Evolutionary conservation across 345 rosid genomes (phyloP).

Genomic region (Noccaea bulbosa): DNA sequence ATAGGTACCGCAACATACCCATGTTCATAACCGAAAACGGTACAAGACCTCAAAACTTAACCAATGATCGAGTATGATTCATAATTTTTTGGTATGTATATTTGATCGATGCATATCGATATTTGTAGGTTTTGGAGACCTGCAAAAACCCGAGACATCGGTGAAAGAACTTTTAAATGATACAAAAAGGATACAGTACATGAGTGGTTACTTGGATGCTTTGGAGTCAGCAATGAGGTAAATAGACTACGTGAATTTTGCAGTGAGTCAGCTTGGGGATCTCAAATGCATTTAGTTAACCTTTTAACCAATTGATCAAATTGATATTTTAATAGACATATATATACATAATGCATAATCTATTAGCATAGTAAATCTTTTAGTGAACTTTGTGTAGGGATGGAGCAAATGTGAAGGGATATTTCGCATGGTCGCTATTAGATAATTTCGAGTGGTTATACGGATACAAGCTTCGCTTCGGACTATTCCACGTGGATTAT

Average conservation of each 20-base stretch:
- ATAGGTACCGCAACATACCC: slow-evolving; percentile 57
- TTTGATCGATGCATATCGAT: not conserved
- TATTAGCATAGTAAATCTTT: not conserved
- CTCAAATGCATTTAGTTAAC: not conserved
- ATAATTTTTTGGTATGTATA: slow-evolving; percentile 6
- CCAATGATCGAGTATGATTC: not conserved
- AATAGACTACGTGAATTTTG: not conserved
- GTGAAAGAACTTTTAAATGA: slow-evolving; percentile 48
- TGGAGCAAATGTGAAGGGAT: slow-evolving; percentile 80
- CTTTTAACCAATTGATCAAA: too few relatives aligned
- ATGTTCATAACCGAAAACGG: slow-evolving; percentile 74
- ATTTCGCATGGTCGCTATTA: slow-evolving; percentile 75
- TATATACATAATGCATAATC: not conserved
- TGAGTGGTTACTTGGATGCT: slow-evolving; percentile 55
- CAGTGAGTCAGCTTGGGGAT: not conserved
- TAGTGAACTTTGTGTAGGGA: slow-evolving; percentile 42
- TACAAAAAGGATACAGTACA: slow-evolving; percentile 57
- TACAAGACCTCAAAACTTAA: slow-evolving; percentile 41
- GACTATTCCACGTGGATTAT: slow-evolving; percentile 63
- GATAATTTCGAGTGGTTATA: slow-evolving; percentile 77
- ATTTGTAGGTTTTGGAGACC: slow-evolving; percentile 54
- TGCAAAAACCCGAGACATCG: slow-evolving; percentile 28
- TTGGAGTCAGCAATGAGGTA: slow-evolving; percentile 61
- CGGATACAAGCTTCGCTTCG: slow-evolving; percentile 63
- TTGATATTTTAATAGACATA: too few relatives aligned